Percentiles rank a stretch among this genome's conserved stretches.
phyloP scores from a whole-genome alignment of 1,284 basidiomycete genomes.

The Fomitopsis palustris region DNA sequence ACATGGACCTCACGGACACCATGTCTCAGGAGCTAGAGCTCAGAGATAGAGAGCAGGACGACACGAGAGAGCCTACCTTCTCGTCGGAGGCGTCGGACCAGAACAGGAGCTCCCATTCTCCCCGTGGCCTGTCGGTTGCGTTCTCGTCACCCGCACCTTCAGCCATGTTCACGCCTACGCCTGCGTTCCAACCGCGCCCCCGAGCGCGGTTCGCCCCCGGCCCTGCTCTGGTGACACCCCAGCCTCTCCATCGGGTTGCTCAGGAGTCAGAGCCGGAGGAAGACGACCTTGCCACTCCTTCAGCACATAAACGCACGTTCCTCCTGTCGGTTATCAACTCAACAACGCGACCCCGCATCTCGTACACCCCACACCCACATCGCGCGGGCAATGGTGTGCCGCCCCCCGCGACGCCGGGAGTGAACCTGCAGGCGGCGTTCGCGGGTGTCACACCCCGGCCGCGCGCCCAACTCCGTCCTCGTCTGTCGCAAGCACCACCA shows the following conservation, averaged over 20 bases:
- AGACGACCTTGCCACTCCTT: slow-evolving; percentile 50
- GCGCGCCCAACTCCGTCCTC: slow-evolving; percentile 28
- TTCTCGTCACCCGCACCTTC: slow-evolving; percentile 34
- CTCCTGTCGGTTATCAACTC: slow-evolving; percentile 77
- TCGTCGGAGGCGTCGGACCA: slow-evolving; percentile 46
- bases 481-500: slow-evolving; percentile 62
- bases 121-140: slow-evolving; percentile 38
- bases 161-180: slow-evolving; percentile 54
- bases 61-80: slow-evolving; percentile 55
- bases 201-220: slow-evolving; percentile 58
- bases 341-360: slow-evolving; percentile 66
- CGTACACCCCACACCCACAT: slow-evolving; percentile 62
- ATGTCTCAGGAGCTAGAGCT: slow-evolving; percentile 1
- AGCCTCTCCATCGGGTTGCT: slow-evolving; percentile 23
- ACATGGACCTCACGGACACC: slow-evolving; percentile 5
- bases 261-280: slow-evolving; percentile 9
- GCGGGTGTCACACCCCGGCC: slow-evolving; percentile 57
- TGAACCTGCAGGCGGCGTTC: slow-evolving; percentile 45
- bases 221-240: slow-evolving; percentile 14
- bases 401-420: slow-evolving; percentile 23
- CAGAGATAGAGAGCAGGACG: slow-evolving; percentile 10
- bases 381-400: slow-evolving; percentile 15
- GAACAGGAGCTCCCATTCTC: slow-evolving; percentile 17
- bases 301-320: slow-evolving; percentile 68
- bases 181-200: slow-evolving; percentile 53